These are phyloP conservation scores for Penicillium lividum DNA, from an alignment of 495 filamentous ascomycete genomes.

Conservation along the genomic window DNA sequence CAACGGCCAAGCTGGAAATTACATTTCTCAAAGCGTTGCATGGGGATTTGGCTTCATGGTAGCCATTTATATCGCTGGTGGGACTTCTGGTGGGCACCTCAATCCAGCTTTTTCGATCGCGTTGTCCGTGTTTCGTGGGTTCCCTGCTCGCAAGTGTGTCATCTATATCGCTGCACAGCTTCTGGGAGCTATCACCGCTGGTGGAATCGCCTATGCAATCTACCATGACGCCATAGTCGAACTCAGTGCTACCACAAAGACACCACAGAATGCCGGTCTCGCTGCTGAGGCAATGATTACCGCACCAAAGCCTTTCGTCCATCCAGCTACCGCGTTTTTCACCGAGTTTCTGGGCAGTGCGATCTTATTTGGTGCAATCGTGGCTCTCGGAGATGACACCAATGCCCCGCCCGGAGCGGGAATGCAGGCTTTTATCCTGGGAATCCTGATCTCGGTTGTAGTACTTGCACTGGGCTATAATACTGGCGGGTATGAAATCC, in stretches of 20 bases:
- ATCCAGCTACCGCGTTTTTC: constrained; percentile 46
- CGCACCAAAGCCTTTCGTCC: constrained; percentile 49
- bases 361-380: constrained; percentile 22
- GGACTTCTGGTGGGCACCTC: constrained; percentile 21
- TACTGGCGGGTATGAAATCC: constrained; percentile 24
- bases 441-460: constrained; percentile 19
- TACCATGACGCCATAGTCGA: constrained; percentile 20
- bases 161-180: constrained; percentile 18
- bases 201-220: constrained; percentile 18
- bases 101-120: constrained; percentile 22
- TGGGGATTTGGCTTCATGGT: constrained; percentile 26
- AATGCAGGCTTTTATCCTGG: constrained; percentile 28
- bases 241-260: constrained; percentile 1
- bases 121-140: constrained; percentile 20
- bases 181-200: constrained; percentile 18
- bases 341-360: constrained; percentile 27
- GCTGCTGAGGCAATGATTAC: constrained; percentile 55
- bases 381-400: constrained; percentile 27
- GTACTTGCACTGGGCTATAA: constrained; percentile 24
- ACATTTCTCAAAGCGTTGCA: constrained; percentile 12
- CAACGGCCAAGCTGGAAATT: constrained; percentile 9
- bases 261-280: constrained; percentile 9
- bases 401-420: constrained; percentile 28
- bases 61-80: constrained; percentile 21
- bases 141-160: constrained; percentile 16